Percentiles rank a stretch among this genome's conserved stretches.
Evolutionary conservation across 2,329 filamentous ascomycete genomes (phyloP).

Genomic region (Cladosporium halotolerans): DNA sequence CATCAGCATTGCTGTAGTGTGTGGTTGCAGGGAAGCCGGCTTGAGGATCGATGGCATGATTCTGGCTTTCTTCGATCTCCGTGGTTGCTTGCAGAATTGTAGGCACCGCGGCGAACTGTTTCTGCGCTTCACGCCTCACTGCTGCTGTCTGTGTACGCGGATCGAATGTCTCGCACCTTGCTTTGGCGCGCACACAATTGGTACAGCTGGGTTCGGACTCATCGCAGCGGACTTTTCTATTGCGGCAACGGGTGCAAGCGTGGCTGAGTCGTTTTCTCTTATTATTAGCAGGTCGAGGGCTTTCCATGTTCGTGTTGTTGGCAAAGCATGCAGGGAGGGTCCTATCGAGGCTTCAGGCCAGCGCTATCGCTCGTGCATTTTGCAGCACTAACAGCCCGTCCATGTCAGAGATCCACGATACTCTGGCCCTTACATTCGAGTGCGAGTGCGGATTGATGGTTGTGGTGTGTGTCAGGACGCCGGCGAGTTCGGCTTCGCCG

Average conservation of each 20-base stretch:
- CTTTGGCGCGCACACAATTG: neutral
- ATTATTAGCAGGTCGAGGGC: neutral
- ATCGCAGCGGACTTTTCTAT: slow-evolving; percentile 4
- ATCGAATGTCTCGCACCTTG: neutral
- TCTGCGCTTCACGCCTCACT: slow-evolving; percentile 2
- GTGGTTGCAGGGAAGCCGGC: neutral
- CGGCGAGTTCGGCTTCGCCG: too few species aligned
- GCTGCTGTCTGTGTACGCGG: neutral
- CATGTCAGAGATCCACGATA: too few species aligned
- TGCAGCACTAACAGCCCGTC: too few species aligned
- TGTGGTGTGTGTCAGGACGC: too few species aligned
- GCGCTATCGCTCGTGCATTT: too few species aligned
- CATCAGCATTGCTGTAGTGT: neutral
- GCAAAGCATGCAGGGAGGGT: too few species aligned
- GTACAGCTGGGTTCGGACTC: slow-evolving; percentile 3
- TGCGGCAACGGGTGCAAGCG: slow-evolving; percentile 1
- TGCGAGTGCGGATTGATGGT: too few species aligned
- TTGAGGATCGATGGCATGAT: neutral
- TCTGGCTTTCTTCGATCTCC: neutral
- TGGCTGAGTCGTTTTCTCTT: slow-evolving; percentile 8
- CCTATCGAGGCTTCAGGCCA: too few species aligned
- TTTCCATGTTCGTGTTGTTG: neutral
- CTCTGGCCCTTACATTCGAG: too few species aligned
- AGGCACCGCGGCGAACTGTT: neutral
- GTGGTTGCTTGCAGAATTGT: too few species aligned